Evolutionary conservation across 371 early-diverging fungal species (phyloP).

Genomic region (Fennellomyces sp.): DNA sequence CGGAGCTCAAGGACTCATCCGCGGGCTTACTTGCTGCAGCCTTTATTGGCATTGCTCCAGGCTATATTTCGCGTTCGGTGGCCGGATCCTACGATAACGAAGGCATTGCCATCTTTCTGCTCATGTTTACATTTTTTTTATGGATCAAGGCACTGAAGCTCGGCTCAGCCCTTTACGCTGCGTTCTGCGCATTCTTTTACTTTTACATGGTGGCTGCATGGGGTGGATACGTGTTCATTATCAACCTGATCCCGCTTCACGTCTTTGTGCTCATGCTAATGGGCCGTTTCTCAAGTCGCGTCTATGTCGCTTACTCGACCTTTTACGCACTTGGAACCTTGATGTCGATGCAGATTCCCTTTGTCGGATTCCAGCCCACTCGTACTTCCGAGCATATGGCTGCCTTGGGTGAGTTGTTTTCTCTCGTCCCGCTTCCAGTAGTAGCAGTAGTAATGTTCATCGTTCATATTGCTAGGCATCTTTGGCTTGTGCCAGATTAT

Average conservation of each 20-base stretch:
- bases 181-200: conserved; percentile 90
- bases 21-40: conserved; percentile 96
- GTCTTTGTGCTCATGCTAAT: conserved; percentile 93
- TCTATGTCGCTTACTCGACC: conserved; percentile 96
- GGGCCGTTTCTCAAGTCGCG: conserved; percentile 92
- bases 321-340: conserved; percentile 97
- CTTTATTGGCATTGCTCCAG: conserved; percentile 97
- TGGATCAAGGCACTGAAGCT: conserved; percentile 96
- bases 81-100: conserved; percentile 99
- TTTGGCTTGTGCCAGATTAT: conserved; percentile 93
- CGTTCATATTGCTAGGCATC: conserved; percentile 54
- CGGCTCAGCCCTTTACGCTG: conserved; percentile 90
- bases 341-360: conserved; percentile 97
- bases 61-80: conserved; percentile 98
- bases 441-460: neutral
- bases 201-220: conserved; percentile 99
- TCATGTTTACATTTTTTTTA: conserved; percentile 95
- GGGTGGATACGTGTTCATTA: conserved; percentile 99
- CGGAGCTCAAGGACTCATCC: conserved; percentile 86
- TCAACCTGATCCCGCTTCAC: conserved; percentile 97
- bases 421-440: neutral
- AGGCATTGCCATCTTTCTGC: conserved; percentile 97
- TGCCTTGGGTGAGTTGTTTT: conserved; percentile 73
- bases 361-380: conserved; percentile 98
- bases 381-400: conserved; percentile 99